Percentiles rank a stretch among this genome's conserved stretches.
phyloP scores from a whole-genome alignment of 2,329 filamentous ascomycete species.

The Colletotrichum cordylinicola region DNA sequence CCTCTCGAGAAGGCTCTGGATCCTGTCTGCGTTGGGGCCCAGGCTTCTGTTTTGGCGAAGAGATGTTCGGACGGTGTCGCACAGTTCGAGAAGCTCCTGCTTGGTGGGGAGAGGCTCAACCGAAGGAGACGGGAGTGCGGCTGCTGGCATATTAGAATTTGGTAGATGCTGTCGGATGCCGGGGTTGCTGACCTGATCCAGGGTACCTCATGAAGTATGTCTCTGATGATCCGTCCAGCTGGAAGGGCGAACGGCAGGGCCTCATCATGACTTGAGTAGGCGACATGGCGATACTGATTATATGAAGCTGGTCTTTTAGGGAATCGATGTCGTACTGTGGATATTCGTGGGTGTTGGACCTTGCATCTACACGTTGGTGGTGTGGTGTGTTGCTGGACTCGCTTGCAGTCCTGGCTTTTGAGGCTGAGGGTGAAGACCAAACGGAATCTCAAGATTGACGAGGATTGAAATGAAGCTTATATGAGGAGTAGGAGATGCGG shows the following conservation, averaged over 20 bases:
- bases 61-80: conserved; percentile 44
- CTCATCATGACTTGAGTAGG: conserved; percentile 12
- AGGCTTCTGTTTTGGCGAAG: conserved; percentile 36
- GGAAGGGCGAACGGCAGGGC: conserved; percentile 5
- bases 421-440: background rate
- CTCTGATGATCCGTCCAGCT: conserved; percentile 8
- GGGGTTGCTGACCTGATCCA: conserved; percentile 10
- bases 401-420: background rate
- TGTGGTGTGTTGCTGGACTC: background rate
- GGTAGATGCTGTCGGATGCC: background rate
- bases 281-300: background rate
- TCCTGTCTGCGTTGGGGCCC: conserved; percentile 37
- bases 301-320: background rate
- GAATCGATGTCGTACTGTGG: background rate
- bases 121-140: background rate
- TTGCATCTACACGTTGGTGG: background rate
- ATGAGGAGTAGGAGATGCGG: background rate
- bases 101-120: conserved; percentile 1
- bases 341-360: background rate
- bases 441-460: background rate
- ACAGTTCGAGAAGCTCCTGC: conserved; percentile 41
- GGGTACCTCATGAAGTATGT: conserved; percentile 12
- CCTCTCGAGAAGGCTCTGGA: conserved; percentile 44
- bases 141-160: background rate
- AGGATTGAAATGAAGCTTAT: background rate